Conservation (phyloP, 257 asterid species). For the Petunia axillaris region DNA sequence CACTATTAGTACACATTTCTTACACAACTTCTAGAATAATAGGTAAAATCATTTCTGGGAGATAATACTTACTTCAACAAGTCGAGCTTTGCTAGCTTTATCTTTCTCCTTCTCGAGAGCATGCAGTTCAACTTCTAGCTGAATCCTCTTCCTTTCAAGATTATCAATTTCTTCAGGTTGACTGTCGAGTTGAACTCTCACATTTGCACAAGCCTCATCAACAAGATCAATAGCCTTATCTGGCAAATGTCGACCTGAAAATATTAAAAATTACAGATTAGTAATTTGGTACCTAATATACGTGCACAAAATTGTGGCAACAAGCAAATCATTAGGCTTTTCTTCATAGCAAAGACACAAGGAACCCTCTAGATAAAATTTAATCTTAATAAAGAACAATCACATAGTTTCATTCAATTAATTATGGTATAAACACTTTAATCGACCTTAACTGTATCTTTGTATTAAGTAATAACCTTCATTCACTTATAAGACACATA, state of each 20-base stretch:
- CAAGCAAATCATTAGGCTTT: neutral
- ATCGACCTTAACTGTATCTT: too few relatives aligned
- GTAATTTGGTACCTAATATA: neutral
- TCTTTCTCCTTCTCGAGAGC: conserved; percentile 85
- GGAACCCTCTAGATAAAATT: neutral
- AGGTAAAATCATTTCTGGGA: neutral
- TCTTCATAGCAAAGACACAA: neutral
- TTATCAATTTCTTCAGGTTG: conserved; percentile 78
- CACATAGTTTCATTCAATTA: neutral
- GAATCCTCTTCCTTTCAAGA: conserved; percentile 76
- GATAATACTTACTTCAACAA: conserved; percentile 51
- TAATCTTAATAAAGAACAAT: neutral
- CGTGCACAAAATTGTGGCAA: neutral
- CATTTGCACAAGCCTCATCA: conserved; percentile 80
- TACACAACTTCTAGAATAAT: neutral
- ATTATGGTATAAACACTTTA: neutral
- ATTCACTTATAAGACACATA: neutral
- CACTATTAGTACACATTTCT: neutral
- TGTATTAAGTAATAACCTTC: neutral
- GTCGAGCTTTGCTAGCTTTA: conserved; percentile 78
- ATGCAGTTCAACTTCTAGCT: conserved; percentile 70
- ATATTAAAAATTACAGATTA: neutral
- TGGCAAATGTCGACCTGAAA: conserved; percentile 67
- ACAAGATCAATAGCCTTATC: conserved; percentile 77
- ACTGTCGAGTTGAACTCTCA: conserved; percentile 82